Conservation (phyloP, 75 land plant genomes). For the Adiantum capillusveneris region DNA sequence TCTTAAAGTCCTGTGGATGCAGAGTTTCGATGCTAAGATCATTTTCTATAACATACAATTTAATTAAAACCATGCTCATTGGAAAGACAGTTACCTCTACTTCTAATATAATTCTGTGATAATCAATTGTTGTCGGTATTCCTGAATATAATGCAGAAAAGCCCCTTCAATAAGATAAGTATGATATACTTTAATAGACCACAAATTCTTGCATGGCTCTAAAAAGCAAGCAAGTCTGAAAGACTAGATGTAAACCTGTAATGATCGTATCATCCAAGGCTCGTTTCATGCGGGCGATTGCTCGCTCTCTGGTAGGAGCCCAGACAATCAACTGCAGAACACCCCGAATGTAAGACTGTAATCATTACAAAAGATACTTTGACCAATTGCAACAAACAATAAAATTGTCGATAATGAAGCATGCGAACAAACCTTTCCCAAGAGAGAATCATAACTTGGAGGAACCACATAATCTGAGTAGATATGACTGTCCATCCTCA, state of each 20-base stretch:
- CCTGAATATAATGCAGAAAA: no score
- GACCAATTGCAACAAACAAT: no score
- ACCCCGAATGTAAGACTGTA: neutral
- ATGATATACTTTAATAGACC: no score
- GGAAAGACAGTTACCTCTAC: conserved; percentile 61
- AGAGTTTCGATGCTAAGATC: no score
- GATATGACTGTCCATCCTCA: conserved; percentile 95
- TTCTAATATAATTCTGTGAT: conserved; percentile 86
- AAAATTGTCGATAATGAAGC: no score
- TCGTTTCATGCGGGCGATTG: conserved; percentile 89
- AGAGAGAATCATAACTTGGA: conserved; percentile 90
- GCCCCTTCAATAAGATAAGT: no score
- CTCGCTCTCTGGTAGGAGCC: conserved; percentile 95
- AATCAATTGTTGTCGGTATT: conserved; percentile 83
- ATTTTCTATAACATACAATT: no score
- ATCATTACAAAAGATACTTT: no score
- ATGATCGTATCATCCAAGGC: conserved; percentile 85
- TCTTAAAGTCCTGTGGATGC: conserved; percentile 72
- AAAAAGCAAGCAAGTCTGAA: no score
- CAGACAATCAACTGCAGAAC: conserved; percentile 74
- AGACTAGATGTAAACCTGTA: no score
- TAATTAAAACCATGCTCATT: no score
- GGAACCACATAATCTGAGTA: conserved; percentile 95
- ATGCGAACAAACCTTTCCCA: conserved; percentile 70
- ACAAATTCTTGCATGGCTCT: no score